These are phyloP conservation scores for Calendula officinalis DNA, from an alignment of 129 eudicot species.

Conservation along the genomic window DNA sequence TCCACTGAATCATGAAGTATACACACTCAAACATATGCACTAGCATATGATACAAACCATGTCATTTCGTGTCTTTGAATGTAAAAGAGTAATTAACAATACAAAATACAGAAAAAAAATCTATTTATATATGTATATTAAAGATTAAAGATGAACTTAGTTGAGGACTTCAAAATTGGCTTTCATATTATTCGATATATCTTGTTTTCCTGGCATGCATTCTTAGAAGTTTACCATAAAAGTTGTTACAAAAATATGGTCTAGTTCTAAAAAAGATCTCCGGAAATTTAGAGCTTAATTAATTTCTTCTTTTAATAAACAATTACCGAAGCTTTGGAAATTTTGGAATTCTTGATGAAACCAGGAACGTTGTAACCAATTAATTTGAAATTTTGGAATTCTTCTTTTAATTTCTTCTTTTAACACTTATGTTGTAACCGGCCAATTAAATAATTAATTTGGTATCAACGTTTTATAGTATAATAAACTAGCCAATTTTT, in stretches of 20 bases:
- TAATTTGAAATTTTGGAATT: not conserved
- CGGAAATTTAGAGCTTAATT: not conserved
- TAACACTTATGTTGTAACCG: too few species aligned
- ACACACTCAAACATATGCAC: conserved; percentile 17
- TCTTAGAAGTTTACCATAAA: not conserved
- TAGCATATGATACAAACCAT: conserved; percentile 9
- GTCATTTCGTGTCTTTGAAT: conserved; percentile 4
- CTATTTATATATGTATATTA: not conserved
- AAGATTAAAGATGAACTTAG: conserved; percentile 2
- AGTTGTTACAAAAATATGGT: not conserved
- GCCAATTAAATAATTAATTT: too few species aligned
- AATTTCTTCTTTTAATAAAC: not conserved
- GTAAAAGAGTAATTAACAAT: conserved; percentile 3
- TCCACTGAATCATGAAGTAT: conserved; percentile 8
- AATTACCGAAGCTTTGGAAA: too few species aligned
- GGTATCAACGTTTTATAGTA: not conserved
- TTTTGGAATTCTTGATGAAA: too few species aligned
- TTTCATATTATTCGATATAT: not conserved
- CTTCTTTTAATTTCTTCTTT: too few species aligned
- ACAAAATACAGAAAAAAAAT: conserved; percentile 1
- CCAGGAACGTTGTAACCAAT: too few species aligned
- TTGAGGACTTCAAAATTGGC: not conserved
- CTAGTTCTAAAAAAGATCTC: not conserved
- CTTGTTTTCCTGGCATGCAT: not conserved
- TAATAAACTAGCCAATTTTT: not conserved